Conservation (phyloP, 257 asterid species). For the Echites panduratus region DNA sequence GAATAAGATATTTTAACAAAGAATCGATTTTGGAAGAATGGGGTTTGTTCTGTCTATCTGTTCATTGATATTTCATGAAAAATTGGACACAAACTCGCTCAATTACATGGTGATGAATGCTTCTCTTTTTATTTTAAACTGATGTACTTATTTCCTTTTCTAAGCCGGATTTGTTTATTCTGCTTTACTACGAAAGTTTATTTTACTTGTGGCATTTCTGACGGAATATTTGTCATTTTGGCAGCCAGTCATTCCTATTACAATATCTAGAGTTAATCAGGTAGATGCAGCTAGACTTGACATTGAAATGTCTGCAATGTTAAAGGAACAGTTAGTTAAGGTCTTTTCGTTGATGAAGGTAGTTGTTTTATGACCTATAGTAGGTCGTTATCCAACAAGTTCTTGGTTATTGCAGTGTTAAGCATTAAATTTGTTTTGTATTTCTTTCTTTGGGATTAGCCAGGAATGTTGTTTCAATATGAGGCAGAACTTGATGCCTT, state of each 20-base stretch:
- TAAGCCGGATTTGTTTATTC: conserved; percentile 10
- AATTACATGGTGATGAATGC: background rate
- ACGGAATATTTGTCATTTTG: conserved; percentile 17
- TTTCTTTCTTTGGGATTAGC: conserved; percentile 69
- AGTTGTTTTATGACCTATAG: conserved; percentile 20
- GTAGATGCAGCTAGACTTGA: conserved; percentile 90
- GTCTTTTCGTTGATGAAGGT: conserved; percentile 92
- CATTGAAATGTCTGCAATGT: conserved; percentile 95
- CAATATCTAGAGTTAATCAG: conserved; percentile 85
- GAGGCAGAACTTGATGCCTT: conserved; percentile 96
- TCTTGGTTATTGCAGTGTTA: conserved; percentile 16
- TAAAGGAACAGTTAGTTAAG: conserved; percentile 89
- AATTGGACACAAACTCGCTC: background rate
- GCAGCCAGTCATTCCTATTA: conserved; percentile 67
- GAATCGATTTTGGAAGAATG: background rate
- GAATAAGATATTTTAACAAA: background rate
- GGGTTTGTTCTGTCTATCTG: background rate
- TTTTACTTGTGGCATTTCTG: background rate
- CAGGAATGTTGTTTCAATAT: conserved; percentile 94
- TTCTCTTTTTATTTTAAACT: background rate
- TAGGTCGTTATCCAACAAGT: conserved; percentile 3
- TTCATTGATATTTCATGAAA: background rate
- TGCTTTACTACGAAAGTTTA: background rate
- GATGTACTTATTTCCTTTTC: background rate
- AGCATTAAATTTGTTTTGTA: conserved; percentile 39